Conservation (phyloP, 768 basidiomycete species). For the Phanerodontia chrysosporium region DNA sequence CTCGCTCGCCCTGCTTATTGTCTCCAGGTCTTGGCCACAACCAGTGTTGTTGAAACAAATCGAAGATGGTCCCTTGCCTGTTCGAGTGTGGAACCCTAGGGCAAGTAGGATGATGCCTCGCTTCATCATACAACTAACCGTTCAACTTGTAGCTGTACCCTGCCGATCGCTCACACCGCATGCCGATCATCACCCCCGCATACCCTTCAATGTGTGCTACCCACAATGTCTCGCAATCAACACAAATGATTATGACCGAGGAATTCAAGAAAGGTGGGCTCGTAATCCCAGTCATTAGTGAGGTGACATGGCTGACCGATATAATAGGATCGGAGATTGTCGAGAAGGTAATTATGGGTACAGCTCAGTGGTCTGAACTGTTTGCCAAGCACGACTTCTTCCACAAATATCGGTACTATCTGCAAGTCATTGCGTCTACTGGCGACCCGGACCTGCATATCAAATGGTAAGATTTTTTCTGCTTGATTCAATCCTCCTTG, state of each 20-base stretch:
- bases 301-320: constrained; percentile 3
- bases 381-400: constrained; percentile 97
- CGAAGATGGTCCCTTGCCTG: constrained; percentile 88
- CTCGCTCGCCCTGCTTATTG: not conserved
- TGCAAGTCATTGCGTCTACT: constrained; percentile 92
- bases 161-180: constrained; percentile 88
- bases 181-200: constrained; percentile 99
- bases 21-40: constrained; percentile 91
- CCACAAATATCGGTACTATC: constrained; percentile 92
- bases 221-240: constrained; percentile 94
- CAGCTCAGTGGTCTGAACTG: constrained; percentile 86
- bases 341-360: constrained; percentile 83
- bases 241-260: constrained; percentile 92
- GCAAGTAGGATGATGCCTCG: constrained; percentile 34
- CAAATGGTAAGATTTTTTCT: constrained; percentile 70
- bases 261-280: constrained; percentile 85
- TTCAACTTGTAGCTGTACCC: constrained; percentile 66
- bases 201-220: constrained; percentile 99
- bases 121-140: not conserved
- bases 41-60: constrained; percentile 97
- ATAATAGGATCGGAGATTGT: constrained; percentile 85
- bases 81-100: constrained; percentile 98
- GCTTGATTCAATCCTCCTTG: not conserved
- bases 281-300: not conserved
- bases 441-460: constrained; percentile 79